Evolutionary conservation across 139 green algal genomes (phyloP).

Genomic region (Chlorella sorokiniana): DNA sequence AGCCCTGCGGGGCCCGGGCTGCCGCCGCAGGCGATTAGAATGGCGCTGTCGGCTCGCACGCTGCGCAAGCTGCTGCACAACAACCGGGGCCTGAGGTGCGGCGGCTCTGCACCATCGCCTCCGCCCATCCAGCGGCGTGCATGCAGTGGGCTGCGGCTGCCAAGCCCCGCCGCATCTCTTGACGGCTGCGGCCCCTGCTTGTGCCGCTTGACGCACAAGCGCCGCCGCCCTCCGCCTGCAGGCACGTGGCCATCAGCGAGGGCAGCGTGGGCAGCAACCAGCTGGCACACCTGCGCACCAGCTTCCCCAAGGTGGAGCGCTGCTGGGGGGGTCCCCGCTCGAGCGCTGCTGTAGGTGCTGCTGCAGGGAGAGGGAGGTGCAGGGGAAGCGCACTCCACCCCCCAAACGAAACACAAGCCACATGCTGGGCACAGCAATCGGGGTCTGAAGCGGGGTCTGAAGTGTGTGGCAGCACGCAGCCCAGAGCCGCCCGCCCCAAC

Average conservation of each 20-base stretch:
- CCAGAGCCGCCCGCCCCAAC: too few species aligned
- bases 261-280: background rate
- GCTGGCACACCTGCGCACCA: background rate
- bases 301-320: background rate
- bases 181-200: background rate
- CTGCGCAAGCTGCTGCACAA: background rate
- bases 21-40: background rate
- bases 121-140: background rate
- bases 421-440: too few species aligned
- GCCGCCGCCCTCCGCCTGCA: background rate
- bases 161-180: too few species aligned
- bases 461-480: too few species aligned
- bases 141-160: background rate
- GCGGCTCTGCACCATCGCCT: background rate
- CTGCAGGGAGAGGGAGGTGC: background rate
- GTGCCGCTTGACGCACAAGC: background rate
- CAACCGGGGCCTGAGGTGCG: background rate
- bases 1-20: background rate
- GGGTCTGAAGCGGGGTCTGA: too few species aligned
- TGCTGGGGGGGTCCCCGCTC: too few species aligned
- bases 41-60: background rate
- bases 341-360: too few species aligned
- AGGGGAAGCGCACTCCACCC: background rate
- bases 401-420: background rate
- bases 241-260: background rate